Base-by-base conservation (phyloP, 1,284 basidiomycete species). In the Erythrobasidium hasegawianum region DNA sequence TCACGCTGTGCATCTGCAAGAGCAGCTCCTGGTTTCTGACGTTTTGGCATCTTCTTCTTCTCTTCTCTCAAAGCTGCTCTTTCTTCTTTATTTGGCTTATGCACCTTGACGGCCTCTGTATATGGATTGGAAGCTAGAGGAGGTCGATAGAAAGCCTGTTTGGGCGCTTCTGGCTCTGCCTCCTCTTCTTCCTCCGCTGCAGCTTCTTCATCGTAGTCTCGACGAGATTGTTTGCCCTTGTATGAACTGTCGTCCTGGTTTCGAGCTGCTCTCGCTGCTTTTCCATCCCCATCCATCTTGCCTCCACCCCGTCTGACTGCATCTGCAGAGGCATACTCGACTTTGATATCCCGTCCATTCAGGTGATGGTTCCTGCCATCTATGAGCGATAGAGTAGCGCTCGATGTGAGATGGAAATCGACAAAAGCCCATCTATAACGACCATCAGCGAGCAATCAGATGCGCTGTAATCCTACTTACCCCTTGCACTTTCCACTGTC, bases 401-500 rank as follows among this genome's bases (percentile, higher is more conserved):
- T 82, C 65, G 88, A 85, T 1, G 83, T 81, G 14, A 82, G 84
- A 61, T 84, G 83, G 77, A 98, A 98, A 77, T 98, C 96, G 66
- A 96, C 83, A 76, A 98, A 98, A 0, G 90, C 93, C 88, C 82
- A 68, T 88, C 86, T 2, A 83, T 81, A 4, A 33, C 33, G 33
- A 33, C 5, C 11, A 16, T 82, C 84, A 61, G 84, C 83, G 77
- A 97, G 97, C 77, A 97, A 94, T 64, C 94, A 83, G 76, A 97
- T 97, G 22, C 26, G 29, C 40, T 45, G n/a, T n/a, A n/a, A n/a
- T n/a, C n/a, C n/a, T 24, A 77, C 83, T 70, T 75, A 96, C 89
- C 95, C 95, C 83, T 97, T 98, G 79, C 95, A 97, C 69, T 86
- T 81, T 5, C 92, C 92, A 60, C 84, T 88, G 77, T 97, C 95